A percentile compares a stretch with the other conserved stretches of the same genome.
These are phyloP conservation scores for Paracoccidioides brasiliensis DNA, from an alignment of 2,329 filamentous ascomycete species.

Conservation along the genomic window DNA sequence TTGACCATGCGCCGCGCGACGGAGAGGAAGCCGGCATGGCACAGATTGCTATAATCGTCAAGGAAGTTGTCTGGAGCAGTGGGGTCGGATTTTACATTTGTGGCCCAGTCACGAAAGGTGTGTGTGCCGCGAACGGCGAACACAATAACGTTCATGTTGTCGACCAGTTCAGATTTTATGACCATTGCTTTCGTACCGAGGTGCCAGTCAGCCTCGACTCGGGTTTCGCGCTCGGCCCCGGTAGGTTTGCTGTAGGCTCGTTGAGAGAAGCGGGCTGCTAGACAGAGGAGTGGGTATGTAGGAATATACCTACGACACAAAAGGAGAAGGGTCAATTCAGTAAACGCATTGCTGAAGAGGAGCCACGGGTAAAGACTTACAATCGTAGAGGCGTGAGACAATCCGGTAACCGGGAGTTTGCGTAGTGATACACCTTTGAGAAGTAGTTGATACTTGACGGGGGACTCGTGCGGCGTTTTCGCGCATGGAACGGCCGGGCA, in stretches of 20 bases:
- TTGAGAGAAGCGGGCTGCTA: slow-evolving; percentile 66
- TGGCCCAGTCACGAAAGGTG: slow-evolving; percentile 73
- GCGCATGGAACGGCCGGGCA: slow-evolving; percentile 25
- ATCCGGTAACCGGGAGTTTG: slow-evolving; percentile 60
- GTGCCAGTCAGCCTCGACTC: slow-evolving; percentile 57
- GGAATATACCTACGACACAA: slow-evolving; percentile 46
- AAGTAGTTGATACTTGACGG: slow-evolving; percentile 47
- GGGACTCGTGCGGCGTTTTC: slow-evolving; percentile 24
- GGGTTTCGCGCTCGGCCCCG: slow-evolving; percentile 51
- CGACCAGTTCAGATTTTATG: slow-evolving; percentile 66
- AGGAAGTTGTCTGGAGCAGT: slow-evolving; percentile 55
- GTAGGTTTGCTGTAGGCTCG: slow-evolving; percentile 56
- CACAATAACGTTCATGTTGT: slow-evolving; percentile 64
- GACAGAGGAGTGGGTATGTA: slow-evolving; percentile 63
- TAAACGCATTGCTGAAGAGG: background rate
- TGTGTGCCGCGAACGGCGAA: slow-evolving; percentile 74
- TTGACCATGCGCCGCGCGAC: slow-evolving; percentile 63
- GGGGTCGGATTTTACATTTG: slow-evolving; percentile 62
- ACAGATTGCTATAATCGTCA: slow-evolving; percentile 63
- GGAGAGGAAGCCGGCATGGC: slow-evolving; percentile 66
- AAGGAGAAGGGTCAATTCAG: background rate
- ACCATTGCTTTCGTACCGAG: slow-evolving; percentile 75
- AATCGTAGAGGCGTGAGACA: slow-evolving; percentile 55
- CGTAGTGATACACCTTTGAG: slow-evolving; percentile 64
- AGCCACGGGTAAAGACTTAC: slow-evolving; percentile 30